Evolutionary conservation across 2,329 filamentous ascomycete species (phyloP), one percentile per base, ranked within the genome.

Genomic region (Alternaria triticimaculans): DNA sequence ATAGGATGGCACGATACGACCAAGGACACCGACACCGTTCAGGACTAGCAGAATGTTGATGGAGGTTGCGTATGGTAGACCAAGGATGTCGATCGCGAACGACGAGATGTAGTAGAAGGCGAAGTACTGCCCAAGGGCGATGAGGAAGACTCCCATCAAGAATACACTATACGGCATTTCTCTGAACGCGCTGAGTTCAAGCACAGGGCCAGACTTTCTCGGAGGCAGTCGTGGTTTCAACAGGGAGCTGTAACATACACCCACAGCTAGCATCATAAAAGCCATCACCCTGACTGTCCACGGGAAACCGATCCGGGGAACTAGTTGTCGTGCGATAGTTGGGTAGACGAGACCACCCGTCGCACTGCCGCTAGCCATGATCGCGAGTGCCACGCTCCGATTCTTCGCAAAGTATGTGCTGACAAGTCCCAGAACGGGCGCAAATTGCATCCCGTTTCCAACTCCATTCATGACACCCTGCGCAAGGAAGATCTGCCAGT

Each of bases 281-380:
- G 86, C 89, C 65, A 90, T 83, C 0, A 86, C 83, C 0, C 89
- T 82, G n/a, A 90, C 84, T 0, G 89, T 89, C 88, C 89, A 91
- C 0, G 83, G 82, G 70, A 90, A 91, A 0, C 89, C 89, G 4
- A 91, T 79, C 18, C 80, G 82, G 0, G 88, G 87, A 2, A 90
- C 78, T 11, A 91, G 77, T 58, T 88, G 84, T 15, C 80, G 73
- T 2, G 82, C 80, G n/a, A 85, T 73, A 2, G 87, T 81, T 0
- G 90, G 89, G 72, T 89, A 92, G 3, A 91, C 82, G 21, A 91
- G 80, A 0, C 89, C 89, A 1, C 90, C 90, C 0, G 86, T 86
- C 0, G 85, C 85, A 25, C 87, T 87, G 1, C 90, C 90, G 0
- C 85, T 85, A 0, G 88, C 87, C 10, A 84, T 83, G 8, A 89